A percentile compares a stretch with the other conserved stretches of the same genome.
Evolutionary conservation across 164 flowering plant species (phyloP).

Genomic region (Liquidambar formosana): DNA sequence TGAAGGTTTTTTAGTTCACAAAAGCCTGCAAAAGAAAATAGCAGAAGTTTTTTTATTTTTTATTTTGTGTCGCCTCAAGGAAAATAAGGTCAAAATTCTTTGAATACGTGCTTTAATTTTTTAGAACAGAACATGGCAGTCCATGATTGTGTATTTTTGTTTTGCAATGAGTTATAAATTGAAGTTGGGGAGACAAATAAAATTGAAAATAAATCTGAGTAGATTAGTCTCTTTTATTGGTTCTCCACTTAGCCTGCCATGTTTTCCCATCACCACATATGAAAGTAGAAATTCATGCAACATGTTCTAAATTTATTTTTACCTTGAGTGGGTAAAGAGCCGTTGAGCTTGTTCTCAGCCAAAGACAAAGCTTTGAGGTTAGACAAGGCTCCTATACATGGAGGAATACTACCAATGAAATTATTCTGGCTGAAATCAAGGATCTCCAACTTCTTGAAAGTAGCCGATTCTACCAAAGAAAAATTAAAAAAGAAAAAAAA

Average conservation of each 20-base stretch:
- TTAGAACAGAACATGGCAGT: not conserved
- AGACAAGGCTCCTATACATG: not conserved
- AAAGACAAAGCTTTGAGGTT: constrained; percentile 9
- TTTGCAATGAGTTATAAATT: not conserved
- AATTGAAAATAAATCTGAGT: too few species aligned
- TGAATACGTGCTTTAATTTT: not conserved
- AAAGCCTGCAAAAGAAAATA: not conserved
- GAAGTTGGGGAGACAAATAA: not conserved
- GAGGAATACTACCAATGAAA: constrained; percentile 1
- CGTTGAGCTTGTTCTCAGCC: not conserved
- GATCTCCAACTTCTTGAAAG: constrained; percentile 6
- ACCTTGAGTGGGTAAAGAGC: constrained; percentile 15
- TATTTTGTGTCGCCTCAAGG: too few species aligned
- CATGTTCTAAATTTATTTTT: not conserved
- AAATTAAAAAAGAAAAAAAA: not conserved
- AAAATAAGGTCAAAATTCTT: not conserved
- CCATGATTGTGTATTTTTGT: not conserved
- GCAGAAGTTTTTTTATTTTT: not conserved
- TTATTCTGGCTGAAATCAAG: constrained; percentile 9
- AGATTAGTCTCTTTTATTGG: too few species aligned
- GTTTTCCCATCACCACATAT: too few species aligned
- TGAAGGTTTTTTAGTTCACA: not conserved
- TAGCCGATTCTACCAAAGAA: not conserved
- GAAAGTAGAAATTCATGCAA: too few species aligned
- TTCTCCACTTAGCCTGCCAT: too few species aligned